Conservation (phyloP, 108 stramenopile species). For the Pinguiococcus pyrenoidosus region DNA sequence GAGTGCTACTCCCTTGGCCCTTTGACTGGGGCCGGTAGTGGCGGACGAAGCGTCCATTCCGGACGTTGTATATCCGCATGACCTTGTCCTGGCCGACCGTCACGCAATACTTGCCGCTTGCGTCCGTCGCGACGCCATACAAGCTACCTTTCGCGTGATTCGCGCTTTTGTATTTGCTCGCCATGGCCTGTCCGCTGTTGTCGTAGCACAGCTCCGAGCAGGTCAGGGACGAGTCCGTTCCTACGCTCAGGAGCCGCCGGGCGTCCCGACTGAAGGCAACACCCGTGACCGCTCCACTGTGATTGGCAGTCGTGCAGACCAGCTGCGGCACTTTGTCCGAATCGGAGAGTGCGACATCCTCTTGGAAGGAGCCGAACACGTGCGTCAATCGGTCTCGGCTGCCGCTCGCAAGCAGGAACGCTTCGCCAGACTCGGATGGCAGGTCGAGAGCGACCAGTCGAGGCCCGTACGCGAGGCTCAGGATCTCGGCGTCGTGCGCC, state of each 20-base stretch:
- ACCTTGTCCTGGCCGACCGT: slow-evolving; percentile 12
- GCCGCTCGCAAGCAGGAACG: background rate
- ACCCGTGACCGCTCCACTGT: slow-evolving; percentile 7
- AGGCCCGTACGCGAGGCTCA: slow-evolving; percentile 4
- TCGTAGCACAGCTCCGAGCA: too few species aligned
- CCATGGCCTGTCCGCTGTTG: too few species aligned
- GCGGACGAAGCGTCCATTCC: background rate
- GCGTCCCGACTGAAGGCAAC: slow-evolving; percentile 8
- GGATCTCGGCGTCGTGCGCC: slow-evolving; percentile 4
- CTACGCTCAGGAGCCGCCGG: background rate
- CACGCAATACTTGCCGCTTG: slow-evolving; percentile 16
- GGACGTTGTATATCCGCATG: slow-evolving; percentile 9
- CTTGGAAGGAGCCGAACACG: too few species aligned
- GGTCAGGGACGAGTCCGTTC: too few species aligned
- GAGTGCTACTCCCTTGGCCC: too few species aligned
- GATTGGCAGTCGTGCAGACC: too few species aligned
- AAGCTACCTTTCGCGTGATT: slow-evolving; percentile 10
- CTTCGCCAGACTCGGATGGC: background rate
- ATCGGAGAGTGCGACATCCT: too few species aligned
- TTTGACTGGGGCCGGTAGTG: background rate
- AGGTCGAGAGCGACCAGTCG: too few species aligned
- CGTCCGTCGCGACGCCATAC: slow-evolving; percentile 12
- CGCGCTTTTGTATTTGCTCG: too few species aligned
- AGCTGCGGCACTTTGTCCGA: too few species aligned
- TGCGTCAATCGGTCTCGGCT: slow-evolving; percentile 8